Percentiles rank a stretch among this genome's conserved stretches.
phyloP scores from a whole-genome alignment of 805 yeast genomes.

The Ogataea paradorogensis region DNA sequence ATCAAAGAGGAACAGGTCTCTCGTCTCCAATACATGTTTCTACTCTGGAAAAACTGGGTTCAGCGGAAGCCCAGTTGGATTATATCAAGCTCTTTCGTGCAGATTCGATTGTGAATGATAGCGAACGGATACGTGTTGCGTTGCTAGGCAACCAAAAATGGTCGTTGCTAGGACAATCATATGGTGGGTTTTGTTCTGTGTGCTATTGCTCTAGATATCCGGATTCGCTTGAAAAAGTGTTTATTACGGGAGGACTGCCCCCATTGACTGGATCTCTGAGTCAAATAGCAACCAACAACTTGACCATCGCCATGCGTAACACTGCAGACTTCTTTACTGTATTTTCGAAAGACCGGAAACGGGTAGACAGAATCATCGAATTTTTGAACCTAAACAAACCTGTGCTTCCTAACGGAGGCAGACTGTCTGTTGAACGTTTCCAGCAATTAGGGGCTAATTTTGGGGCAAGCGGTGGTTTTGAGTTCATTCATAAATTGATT shows the following conservation, averaged over 20 bases:
- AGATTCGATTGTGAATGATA: conserved; percentile 50
- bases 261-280: conserved; percentile 44
- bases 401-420: conserved; percentile 50
- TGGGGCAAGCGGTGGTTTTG: conserved; percentile 52
- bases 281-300: conserved; percentile 49
- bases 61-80: conserved; percentile 34
- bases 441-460: conserved; percentile 51
- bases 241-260: conserved; percentile 59
- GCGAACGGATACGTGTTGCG: conserved; percentile 42
- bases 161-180: conserved; percentile 55
- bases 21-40: conserved; percentile 44
- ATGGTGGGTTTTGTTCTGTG: conserved; percentile 52
- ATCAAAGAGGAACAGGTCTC: conserved; percentile 63
- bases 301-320: conserved; percentile 43
- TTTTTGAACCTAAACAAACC: conserved; percentile 34
- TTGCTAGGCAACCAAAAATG: conserved; percentile 37
- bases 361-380: conserved; percentile 38
- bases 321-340: conserved; percentile 46
- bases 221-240: conserved; percentile 38
- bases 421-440: conserved; percentile 47
- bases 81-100: conserved; percentile 49
- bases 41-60: conserved; percentile 18
- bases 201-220: conserved; percentile 48
- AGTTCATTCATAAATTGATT: conserved; percentile 43
- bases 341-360: conserved; percentile 44